A percentile compares a stretch with the other conserved stretches of the same genome.
Evolutionary conservation across 805 yeast genomes (phyloP).

Genomic region (Scheffersomyces stipitis): DNA sequence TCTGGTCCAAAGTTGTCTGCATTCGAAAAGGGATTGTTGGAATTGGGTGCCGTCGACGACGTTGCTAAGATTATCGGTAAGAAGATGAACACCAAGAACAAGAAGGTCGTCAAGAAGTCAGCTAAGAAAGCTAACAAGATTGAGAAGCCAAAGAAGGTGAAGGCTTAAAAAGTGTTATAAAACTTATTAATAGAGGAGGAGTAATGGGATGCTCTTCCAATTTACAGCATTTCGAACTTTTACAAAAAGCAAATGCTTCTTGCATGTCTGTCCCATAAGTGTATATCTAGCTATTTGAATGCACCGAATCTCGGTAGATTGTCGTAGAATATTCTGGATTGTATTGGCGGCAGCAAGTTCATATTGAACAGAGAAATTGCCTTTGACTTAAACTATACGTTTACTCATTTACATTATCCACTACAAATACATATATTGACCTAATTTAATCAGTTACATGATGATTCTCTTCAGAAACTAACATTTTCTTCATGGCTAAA

Average conservation of each 20-base stretch:
- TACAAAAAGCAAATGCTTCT: too few species aligned
- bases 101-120: slow-evolving; percentile 11
- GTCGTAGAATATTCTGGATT: not conserved
- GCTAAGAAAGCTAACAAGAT: slow-evolving; percentile 14
- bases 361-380: not conserved
- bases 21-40: slow-evolving; percentile 78
- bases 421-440: too few species aligned
- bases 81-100: slow-evolving; percentile 37
- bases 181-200: not conserved
- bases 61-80: slow-evolving; percentile 63
- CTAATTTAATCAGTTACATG: too few species aligned
- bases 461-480: too few species aligned
- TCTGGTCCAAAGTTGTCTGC: slow-evolving; percentile 47
- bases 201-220: too few species aligned
- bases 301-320: not conserved
- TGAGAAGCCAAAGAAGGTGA: slow-evolving; percentile 12
- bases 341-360: slow-evolving; percentile 1
- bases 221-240: too few species aligned
- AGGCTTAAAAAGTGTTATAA: slow-evolving; percentile 5
- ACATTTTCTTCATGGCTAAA: too few species aligned
- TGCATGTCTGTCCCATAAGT: too few species aligned
- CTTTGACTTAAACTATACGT: not conserved
- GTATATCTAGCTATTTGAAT: not conserved
- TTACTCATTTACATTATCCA: too few species aligned
- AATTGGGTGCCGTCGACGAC: slow-evolving; percentile 74